Conservation (phyloP, 495 filamentous ascomycete genomes). For the Podospora fimiseda region DNA sequence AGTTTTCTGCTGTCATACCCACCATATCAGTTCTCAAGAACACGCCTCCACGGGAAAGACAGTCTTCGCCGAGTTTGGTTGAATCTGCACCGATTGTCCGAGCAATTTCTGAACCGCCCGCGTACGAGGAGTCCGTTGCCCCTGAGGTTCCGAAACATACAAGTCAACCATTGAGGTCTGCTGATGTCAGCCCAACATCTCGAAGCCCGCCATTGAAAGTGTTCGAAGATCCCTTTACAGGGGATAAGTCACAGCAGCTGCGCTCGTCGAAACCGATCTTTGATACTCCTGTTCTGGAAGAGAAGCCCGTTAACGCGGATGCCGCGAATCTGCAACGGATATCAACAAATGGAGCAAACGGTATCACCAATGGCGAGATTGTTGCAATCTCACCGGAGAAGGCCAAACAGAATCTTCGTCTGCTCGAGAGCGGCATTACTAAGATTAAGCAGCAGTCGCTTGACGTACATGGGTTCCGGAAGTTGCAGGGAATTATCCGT, state of each 20-base stretch:
- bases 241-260: slow-evolving; percentile 36
- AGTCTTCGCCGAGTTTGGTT: background rate
- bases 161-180: slow-evolving; percentile 1
- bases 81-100: slow-evolving; percentile 4
- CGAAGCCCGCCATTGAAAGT: slow-evolving; percentile 43
- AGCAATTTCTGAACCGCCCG: background rate
- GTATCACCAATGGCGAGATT: slow-evolving; percentile 15
- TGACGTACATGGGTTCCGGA: slow-evolving; percentile 83
- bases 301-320: slow-evolving; percentile 49
- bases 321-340: slow-evolving; percentile 33
- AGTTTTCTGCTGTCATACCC: slow-evolving; percentile 46
- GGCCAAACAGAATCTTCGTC: slow-evolving; percentile 43
- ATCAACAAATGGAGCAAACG: slow-evolving; percentile 6
- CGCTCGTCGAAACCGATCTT: slow-evolving; percentile 35
- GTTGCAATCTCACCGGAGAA: slow-evolving; percentile 40
- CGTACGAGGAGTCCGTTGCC: background rate
- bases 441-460: slow-evolving; percentile 64
- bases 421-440: slow-evolving; percentile 71
- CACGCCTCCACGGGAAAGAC: slow-evolving; percentile 11
- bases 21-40: slow-evolving; percentile 15
- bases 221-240: slow-evolving; percentile 56
- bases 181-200: slow-evolving; percentile 17
- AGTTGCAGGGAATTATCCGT: slow-evolving; percentile 73
- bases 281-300: slow-evolving; percentile 42
- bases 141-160: slow-evolving; percentile 7